These are phyloP conservation scores for Talaromyces piceae DNA, from an alignment of 2,329 filamentous ascomycete species.

Conservation along the genomic window DNA sequence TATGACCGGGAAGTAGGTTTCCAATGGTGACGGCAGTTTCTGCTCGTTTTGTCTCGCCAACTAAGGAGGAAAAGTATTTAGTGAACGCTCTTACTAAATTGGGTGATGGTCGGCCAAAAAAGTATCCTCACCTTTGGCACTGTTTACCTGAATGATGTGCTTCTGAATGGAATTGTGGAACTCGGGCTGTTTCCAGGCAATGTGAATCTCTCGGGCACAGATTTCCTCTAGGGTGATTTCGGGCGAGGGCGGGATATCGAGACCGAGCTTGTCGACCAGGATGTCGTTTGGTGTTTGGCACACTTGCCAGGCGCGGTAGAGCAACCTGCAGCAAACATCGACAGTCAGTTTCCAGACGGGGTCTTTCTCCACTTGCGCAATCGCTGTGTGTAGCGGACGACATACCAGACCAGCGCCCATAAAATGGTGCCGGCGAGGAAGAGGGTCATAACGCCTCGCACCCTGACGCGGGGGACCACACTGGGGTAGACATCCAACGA, in stretches of 20 bases:
- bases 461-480: constrained; percentile 39
- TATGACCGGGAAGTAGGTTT: constrained; percentile 75
- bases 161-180: constrained; percentile 64
- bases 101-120: neutral
- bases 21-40: constrained; percentile 89
- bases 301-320: constrained; percentile 79
- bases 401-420: constrained; percentile 44
- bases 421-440: constrained; percentile 41
- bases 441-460: constrained; percentile 44
- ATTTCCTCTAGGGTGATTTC: constrained; percentile 87
- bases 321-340: constrained; percentile 57
- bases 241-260: constrained; percentile 86
- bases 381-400: too few relatives aligned
- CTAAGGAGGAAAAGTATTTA: too few relatives aligned
- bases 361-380: constrained; percentile 1
- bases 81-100: constrained; percentile 3
- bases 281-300: constrained; percentile 85
- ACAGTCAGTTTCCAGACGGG: constrained; percentile 7
- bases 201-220: constrained; percentile 73
- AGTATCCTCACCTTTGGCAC: constrained; percentile 61
- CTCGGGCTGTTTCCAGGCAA: constrained; percentile 80
- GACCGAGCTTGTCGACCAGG: constrained; percentile 80
- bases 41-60: constrained; percentile 73
- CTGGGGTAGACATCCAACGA: constrained; percentile 40
- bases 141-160: constrained; percentile 89